Percentiles rank a stretch among this genome's conserved stretches.
Conservation (phyloP, 768 basidiomycete genomes). For the Lentinula sp. region DNA sequence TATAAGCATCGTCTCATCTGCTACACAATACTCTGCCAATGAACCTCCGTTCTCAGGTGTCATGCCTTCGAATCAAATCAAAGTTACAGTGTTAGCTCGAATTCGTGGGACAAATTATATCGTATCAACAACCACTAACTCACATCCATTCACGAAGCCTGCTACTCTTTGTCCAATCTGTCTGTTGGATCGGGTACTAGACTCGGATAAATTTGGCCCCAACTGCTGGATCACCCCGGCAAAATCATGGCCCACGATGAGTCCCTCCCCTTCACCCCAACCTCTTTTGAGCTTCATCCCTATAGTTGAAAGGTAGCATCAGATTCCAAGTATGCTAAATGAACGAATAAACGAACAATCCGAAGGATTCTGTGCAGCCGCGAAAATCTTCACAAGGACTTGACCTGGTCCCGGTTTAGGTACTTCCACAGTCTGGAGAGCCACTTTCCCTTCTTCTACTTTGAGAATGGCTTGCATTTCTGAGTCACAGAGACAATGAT, state of each 20-base stretch:
- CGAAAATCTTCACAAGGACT: constrained; percentile 9
- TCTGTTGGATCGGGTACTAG: neutral
- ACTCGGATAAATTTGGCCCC: constrained; percentile 6
- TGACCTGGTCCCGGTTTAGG: constrained; percentile 6
- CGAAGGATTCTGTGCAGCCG: constrained; percentile 11
- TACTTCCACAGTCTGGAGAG: neutral
- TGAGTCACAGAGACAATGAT: too few species aligned
- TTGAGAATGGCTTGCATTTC: constrained; percentile 9
- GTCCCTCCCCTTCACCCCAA: constrained; percentile 26
- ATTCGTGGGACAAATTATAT: constrained; percentile 94
- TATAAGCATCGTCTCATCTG: constrained; percentile 11
- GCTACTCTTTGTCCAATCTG: constrained; percentile 8
- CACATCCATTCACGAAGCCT: constrained; percentile 6
- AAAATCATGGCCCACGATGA: constrained; percentile 8
- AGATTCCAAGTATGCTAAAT: constrained; percentile 29
- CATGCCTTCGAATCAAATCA: neutral
- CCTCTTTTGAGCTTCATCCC: neutral
- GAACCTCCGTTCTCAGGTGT: neutral
- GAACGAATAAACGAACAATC: constrained; percentile 47
- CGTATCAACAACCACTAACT: constrained; percentile 15
- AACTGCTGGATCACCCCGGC: constrained; percentile 8
- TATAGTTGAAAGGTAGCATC: neutral
- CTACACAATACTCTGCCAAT: constrained; percentile 14
- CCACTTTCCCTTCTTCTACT: neutral
- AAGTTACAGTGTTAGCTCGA: constrained; percentile 30